Evolutionary conservation across 345 rosid genomes (phyloP).

Genomic region (Salix koriyanagi): DNA sequence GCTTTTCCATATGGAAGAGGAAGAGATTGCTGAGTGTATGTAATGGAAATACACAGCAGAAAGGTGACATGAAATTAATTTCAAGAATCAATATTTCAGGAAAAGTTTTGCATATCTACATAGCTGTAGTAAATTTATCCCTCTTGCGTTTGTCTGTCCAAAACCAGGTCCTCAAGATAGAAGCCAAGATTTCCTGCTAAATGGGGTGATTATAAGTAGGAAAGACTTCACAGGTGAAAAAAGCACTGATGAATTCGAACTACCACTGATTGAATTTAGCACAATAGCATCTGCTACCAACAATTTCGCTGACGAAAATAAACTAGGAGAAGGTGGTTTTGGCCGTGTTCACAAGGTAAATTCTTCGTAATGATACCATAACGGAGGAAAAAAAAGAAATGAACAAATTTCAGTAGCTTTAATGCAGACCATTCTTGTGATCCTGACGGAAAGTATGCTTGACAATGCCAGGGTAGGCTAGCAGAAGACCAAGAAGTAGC

Average conservation of each 20-base stretch:
- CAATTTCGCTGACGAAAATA: constrained; percentile 44
- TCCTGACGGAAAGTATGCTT: not conserved
- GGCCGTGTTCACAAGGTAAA: constrained; percentile 80
- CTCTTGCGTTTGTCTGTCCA: not conserved
- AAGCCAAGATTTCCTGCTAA: constrained; percentile 61
- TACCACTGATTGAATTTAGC: constrained; percentile 50
- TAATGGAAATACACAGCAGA: constrained; percentile 11
- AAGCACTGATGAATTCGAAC: constrained; percentile 43
- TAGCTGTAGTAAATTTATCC: not conserved
- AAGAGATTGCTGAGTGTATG: constrained; percentile 22
- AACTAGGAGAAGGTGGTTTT: constrained; percentile 70
- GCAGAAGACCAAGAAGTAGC: constrained; percentile 65
- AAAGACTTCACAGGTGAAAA: constrained; percentile 43
- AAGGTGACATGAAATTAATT: constrained; percentile 30
- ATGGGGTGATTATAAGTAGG: constrained; percentile 54
- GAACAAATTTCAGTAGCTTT: not conserved
- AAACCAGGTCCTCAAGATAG: constrained; percentile 44
- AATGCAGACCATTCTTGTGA: not conserved
- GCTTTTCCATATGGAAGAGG: constrained; percentile 47
- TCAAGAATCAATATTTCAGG: not conserved
- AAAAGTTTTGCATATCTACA: not conserved
- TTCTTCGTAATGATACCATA: not conserved
- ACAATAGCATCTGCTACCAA: constrained; percentile 41
- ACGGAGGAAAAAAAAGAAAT: not conserved
- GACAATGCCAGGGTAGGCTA: constrained; percentile 45